Conservation (phyloP, 257 asterid genomes). For the Capsicum chinense region DNA sequence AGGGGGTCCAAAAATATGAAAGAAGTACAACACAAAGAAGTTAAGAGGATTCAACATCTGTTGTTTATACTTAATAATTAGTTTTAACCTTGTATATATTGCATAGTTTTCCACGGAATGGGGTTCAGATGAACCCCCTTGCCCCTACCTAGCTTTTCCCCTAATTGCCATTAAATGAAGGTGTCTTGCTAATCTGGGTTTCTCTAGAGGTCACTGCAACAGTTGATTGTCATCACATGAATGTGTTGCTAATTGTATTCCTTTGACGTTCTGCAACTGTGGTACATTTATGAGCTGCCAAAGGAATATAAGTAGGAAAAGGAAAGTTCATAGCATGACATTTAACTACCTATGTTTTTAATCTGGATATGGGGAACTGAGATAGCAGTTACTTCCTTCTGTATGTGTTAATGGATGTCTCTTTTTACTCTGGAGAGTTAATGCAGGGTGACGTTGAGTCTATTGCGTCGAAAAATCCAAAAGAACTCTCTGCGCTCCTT, state of each 20-base stretch:
- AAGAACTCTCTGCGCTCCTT: constrained; percentile 79
- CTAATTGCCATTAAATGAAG: not conserved
- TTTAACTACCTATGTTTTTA: not conserved
- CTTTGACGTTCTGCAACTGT: not conserved
- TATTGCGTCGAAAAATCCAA: constrained; percentile 93
- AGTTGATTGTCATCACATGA: not conserved
- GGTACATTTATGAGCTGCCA: not conserved
- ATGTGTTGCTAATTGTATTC: not conserved
- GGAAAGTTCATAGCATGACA: not conserved
- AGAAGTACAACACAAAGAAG: no score
- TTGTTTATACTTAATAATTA: no score
- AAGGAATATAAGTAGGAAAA: not conserved
- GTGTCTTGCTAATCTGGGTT: constrained; percentile 10
- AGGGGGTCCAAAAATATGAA: no score
- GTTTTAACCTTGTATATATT: no score
- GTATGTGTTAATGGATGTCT: not conserved
- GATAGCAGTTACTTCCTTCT: constrained; percentile 14
- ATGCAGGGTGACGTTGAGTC: constrained; percentile 98
- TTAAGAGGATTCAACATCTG: no score
- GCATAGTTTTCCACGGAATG: no score
- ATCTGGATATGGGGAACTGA: not conserved
- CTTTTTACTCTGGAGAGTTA: constrained; percentile 6
- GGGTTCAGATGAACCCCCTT: no score
- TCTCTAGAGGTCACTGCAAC: constrained; percentile 8
- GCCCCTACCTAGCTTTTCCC: no score